Conservation (phyloP, 148 eudicot genomes). For the Euryodendron excelsum region DNA sequence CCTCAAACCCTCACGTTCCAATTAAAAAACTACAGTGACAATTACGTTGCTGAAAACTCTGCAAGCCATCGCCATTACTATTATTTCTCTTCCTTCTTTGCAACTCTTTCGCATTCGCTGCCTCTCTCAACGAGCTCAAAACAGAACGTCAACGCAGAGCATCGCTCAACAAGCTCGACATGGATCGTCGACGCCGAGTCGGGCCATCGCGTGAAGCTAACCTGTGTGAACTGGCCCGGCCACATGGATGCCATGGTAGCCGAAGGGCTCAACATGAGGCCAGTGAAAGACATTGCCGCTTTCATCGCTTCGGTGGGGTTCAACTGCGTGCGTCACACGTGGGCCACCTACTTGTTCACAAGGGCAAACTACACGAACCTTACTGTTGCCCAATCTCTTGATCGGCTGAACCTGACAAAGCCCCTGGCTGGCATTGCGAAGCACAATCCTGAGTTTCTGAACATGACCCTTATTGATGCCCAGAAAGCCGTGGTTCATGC, state of each 20-base stretch:
- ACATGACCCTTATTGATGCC: constrained; percentile 23
- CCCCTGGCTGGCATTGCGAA: constrained; percentile 19
- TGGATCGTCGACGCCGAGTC: constrained; percentile 27
- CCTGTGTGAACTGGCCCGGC: constrained; percentile 37
- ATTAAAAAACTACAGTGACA: no score
- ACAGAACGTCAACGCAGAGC: no score
- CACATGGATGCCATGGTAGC: constrained; percentile 39
- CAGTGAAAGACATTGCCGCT: constrained; percentile 23
- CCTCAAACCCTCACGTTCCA: no score
- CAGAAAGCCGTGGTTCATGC: constrained; percentile 39
- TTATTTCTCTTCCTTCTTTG: neutral
- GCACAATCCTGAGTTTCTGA: constrained; percentile 31
- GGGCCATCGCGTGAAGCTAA: constrained; percentile 35
- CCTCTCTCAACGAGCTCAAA: constrained; percentile 43
- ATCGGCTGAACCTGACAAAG: constrained; percentile 7
- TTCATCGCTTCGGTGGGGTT: constrained; percentile 23
- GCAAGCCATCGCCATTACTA: neutral
- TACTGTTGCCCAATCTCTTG: constrained; percentile 24
- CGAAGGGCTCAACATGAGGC: constrained; percentile 43
- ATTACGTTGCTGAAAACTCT: no score
- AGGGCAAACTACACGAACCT: constrained; percentile 17
- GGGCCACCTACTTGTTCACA: constrained; percentile 46
- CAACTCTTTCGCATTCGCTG: neutral
- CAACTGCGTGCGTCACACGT: constrained; percentile 54
- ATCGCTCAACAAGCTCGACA: no score